A percentile compares a stretch with the other conserved stretches of the same genome.
Conservation (phyloP, 2,329 filamentous ascomycete species). For the Alternaria consortialis region DNA sequence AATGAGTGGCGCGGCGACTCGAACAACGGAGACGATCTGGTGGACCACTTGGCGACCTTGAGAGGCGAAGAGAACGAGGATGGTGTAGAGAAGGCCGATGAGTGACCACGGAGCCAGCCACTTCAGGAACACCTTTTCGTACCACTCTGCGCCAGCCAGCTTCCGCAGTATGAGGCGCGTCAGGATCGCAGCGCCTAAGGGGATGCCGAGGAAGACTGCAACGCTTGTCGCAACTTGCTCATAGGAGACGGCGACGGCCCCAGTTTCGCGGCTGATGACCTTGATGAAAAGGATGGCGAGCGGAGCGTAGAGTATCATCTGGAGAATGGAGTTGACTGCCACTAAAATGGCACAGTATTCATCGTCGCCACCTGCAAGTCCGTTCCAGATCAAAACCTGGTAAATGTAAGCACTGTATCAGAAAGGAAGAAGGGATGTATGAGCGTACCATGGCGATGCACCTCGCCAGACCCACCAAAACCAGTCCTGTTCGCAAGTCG, state of each 20-base stretch:
- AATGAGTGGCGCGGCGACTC: slow-evolving; percentile 78
- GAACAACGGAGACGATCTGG: slow-evolving; percentile 79
- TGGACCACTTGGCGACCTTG: slow-evolving; percentile 79
- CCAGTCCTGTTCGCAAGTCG: slow-evolving; percentile 65
- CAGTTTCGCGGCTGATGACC: slow-evolving; percentile 65
- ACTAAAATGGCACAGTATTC: slow-evolving; percentile 74
- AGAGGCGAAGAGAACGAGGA: slow-evolving; percentile 79
- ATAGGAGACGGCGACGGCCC: slow-evolving; percentile 61
- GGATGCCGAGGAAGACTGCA: slow-evolving; percentile 78
- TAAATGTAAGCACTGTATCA: slow-evolving; percentile 4
- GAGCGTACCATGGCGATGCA: slow-evolving; percentile 80
- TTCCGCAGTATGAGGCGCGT: slow-evolving; percentile 70
- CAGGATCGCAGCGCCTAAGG: slow-evolving; percentile 75
- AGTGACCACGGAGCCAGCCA: slow-evolving; percentile 75
- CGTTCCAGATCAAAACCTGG: slow-evolving; percentile 75
- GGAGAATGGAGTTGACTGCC: slow-evolving; percentile 52
- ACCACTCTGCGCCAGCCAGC: slow-evolving; percentile 65
- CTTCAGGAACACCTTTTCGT: slow-evolving; percentile 70
- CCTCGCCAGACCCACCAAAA: slow-evolving; percentile 78
- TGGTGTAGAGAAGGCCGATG: slow-evolving; percentile 82
- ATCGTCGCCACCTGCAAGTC: slow-evolving; percentile 73
- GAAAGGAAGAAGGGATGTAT: slow-evolving; percentile 52
- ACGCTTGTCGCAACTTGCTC: slow-evolving; percentile 75
- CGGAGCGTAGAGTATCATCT: slow-evolving; percentile 53
- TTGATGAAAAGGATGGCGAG: slow-evolving; percentile 61